Base-by-base conservation (phyloP, 2,329 filamentous ascomycete genomes). In the Alternaria consortialis region DNA sequence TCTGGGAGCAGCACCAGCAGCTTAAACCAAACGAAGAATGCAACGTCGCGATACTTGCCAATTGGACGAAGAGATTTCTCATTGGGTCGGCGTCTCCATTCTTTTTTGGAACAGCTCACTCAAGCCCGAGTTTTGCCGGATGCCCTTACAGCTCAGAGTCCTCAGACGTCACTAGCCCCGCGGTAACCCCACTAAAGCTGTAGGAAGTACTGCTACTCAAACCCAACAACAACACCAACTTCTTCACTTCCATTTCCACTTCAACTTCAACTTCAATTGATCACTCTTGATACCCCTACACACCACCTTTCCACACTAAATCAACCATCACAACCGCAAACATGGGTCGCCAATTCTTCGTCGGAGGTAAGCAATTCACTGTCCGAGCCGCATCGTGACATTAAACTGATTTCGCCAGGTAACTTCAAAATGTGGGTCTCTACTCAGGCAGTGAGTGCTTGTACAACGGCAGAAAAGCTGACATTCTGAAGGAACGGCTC, bases 341-440 rank as follows among this genome's bases (percentile, higher is more conserved):
- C 77, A 97, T 97, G 93, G 87, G 90, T 87, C 93, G 93, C 86
- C 91, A 93, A 86, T 97, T 97, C 87, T 97, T 97, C 82, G 92
- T 97, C 82, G 94, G 94, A 82, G 94, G 94, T 39, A 39, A 39
- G 37, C 9, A 39, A 39, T 20, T 5, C 36, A 37, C 15, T 7
- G 3, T n/a, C 6, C 1, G 7, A 4, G 15, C 15, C 13, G 15
- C 15, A 37, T 37, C 15, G 36, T n/a, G 36, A 37, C 15, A 7
- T 4, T 5, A 29, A 29, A 29, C 27, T 29, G 27, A 29, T 8
- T 29, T 29, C 27, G 5, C 5, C 8, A 39, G 37, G 37, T 80
- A 99, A 99, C 90, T 98, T 98, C 86, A 98, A 99, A 88, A 98
- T 98, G 94, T 97, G 84, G 23, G 74, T 70, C 39, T 62, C 58